Conservation (phyloP, 345 rosid genomes). For the Odontarrhena argentea region DNA sequence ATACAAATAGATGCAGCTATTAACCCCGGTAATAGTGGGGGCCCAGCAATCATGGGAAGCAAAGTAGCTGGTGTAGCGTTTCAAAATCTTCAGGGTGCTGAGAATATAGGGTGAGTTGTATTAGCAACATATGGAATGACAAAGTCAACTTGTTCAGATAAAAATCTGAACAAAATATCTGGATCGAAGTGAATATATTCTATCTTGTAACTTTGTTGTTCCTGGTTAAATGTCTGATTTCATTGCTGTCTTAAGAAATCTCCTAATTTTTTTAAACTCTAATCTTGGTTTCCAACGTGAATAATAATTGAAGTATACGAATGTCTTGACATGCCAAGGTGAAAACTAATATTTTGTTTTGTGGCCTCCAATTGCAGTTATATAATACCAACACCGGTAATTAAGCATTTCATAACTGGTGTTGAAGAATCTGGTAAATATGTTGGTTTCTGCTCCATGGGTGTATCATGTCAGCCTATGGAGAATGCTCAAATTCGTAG, state of each 20-base stretch:
- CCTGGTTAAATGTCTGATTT: not conserved
- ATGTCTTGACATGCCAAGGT: not conserved
- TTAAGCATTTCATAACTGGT: constrained; percentile 72
- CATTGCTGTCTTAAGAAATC: not conserved
- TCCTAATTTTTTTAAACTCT: not conserved
- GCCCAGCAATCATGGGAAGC: constrained; percentile 87
- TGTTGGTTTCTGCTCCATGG: constrained; percentile 79
- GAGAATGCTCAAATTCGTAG: constrained; percentile 80
- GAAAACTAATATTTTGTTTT: not conserved
- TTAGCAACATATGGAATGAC: not conserved
- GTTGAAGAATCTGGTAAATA: constrained; percentile 73
- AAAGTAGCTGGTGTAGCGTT: constrained; percentile 91
- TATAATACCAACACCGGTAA: constrained; percentile 84
- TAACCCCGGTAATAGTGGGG: constrained; percentile 91
- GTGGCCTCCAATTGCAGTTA: constrained; percentile 54
- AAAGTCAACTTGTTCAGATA: not conserved
- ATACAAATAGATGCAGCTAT: constrained; percentile 96
- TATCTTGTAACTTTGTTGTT: not conserved
- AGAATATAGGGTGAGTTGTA: constrained; percentile 81
- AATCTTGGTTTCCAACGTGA: not conserved
- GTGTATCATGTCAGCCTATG: constrained; percentile 80
- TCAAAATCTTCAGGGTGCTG: constrained; percentile 91
- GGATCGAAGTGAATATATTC: not conserved
- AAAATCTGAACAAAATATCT: not conserved
- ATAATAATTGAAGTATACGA: not conserved